A percentile compares a stretch with the other conserved stretches of the same genome.
Conservation (phyloP, 169 alveolate genomes). For the Babesia bigemina region DNA sequence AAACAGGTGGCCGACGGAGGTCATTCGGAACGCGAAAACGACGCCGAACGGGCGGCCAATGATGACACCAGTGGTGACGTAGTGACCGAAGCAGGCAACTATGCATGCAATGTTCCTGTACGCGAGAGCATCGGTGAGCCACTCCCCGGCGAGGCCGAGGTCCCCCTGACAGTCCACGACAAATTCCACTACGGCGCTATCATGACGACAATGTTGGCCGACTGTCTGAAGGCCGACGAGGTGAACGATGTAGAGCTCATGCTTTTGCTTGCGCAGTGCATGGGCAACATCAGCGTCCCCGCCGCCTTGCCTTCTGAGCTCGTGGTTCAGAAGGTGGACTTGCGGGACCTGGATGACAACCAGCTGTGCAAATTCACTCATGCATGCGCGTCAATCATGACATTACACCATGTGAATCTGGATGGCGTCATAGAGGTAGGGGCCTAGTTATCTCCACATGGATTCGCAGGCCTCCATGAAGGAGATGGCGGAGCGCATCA, state of each 20-base stretch:
- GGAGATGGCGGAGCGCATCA: background rate
- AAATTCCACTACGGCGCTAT: background rate
- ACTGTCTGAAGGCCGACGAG: background rate
- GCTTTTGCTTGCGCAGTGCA: constrained; percentile 4
- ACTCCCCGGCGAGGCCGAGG: background rate
- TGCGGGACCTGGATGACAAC: background rate
- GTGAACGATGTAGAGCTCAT: background rate
- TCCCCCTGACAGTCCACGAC: background rate
- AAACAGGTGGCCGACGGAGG: no score
- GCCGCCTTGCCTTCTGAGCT: background rate
- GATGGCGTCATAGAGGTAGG: constrained; percentile 20
- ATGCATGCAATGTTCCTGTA: no score
- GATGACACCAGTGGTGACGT: no score
- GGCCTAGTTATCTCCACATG: background rate
- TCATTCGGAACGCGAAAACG: no score
- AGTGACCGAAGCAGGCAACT: no score
- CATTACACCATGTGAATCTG: background rate
- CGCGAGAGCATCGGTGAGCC: no score
- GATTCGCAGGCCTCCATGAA: constrained; percentile 2
- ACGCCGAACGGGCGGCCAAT: no score
- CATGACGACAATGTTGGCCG: background rate
- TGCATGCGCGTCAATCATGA: constrained; percentile 12
- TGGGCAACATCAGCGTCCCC: constrained; percentile 17
- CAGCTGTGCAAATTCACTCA: constrained; percentile 10
- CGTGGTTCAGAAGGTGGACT: background rate